Conservation (phyloP, 768 basidiomycete genomes). For the Pisolithus tinctorius region DNA sequence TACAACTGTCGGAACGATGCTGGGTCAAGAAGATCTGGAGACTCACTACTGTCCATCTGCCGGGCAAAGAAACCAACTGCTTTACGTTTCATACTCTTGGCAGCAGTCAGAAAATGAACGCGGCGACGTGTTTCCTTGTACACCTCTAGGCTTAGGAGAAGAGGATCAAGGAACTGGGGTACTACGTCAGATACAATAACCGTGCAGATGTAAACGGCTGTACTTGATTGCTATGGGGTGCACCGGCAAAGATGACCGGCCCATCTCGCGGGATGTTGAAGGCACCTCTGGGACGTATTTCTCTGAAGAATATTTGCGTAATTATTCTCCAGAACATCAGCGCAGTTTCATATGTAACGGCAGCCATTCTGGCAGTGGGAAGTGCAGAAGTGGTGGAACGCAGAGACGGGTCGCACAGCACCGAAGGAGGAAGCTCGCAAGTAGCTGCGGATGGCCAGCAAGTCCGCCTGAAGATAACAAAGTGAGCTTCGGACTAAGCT, state of each 20-base stretch:
- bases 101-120: conserved; percentile 85
- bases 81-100: conserved; percentile 76
- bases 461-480: background rate
- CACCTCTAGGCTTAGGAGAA: conserved; percentile 79
- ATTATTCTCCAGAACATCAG: conserved; percentile 82
- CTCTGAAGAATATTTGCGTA: conserved; percentile 93
- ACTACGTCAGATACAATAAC: conserved; percentile 8
- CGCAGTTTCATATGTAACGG: conserved; percentile 56
- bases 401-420: conserved; percentile 1
- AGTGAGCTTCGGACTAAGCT: no score
- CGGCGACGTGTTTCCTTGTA: conserved; percentile 75
- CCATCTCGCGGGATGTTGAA: conserved; percentile 91
- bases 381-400: conserved; percentile 3
- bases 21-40: background rate
- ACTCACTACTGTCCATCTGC: conserved; percentile 83
- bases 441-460: background rate
- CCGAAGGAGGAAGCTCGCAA: conserved; percentile 5
- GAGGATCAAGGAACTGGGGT: conserved; percentile 82
- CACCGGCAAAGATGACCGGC: conserved; percentile 88
- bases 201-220: background rate
- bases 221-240: conserved; percentile 90
- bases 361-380: conserved; percentile 14
- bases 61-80: conserved; percentile 76
- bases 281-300: conserved; percentile 88
- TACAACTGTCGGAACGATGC: conserved; percentile 7